A percentile compares a stretch with the other conserved stretches of the same genome.
Evolutionary conservation across 2,329 filamentous ascomycete species (phyloP).

Genomic region (Xylaria sp.): DNA sequence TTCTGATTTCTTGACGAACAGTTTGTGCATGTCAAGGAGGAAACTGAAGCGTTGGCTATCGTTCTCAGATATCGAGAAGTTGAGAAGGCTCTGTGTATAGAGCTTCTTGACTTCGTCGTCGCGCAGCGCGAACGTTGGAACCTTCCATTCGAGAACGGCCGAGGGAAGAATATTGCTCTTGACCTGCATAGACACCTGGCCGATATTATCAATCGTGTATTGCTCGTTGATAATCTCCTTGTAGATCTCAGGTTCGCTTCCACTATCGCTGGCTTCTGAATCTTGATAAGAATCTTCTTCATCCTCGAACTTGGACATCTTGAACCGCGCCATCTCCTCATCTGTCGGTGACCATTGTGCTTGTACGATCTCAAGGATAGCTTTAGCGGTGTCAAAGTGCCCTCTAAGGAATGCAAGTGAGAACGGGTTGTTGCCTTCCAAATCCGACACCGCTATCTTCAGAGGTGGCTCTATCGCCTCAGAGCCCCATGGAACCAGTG

Average conservation of each 20-base stretch:
- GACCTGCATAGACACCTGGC: constrained; percentile 70
- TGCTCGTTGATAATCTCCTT: constrained; percentile 66
- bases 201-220: constrained; percentile 79
- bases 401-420: constrained; percentile 70
- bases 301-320: constrained; percentile 46
- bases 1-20: constrained; percentile 48
- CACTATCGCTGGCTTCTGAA: constrained; percentile 41
- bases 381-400: constrained; percentile 66
- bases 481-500: constrained; percentile 63
- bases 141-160: constrained; percentile 52
- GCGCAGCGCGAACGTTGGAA: constrained; percentile 43
- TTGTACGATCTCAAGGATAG: constrained; percentile 72
- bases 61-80: constrained; percentile 57
- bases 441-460: constrained; percentile 65
- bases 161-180: constrained; percentile 66
- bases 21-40: constrained; percentile 60
- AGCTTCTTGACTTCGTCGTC: constrained; percentile 39
- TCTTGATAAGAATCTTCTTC: constrained; percentile 45
- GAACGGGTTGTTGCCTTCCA: constrained; percentile 62
- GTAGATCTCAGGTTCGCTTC: constrained; percentile 52
- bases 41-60: constrained; percentile 60
- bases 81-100: constrained; percentile 42
- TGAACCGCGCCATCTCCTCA: constrained; percentile 57
- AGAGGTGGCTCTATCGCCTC: constrained; percentile 63
- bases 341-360: constrained; percentile 69